These are phyloP conservation scores for Actinomortierella wolfii DNA, from an alignment of 371 early-diverging fungal species.

Conservation along the genomic window DNA sequence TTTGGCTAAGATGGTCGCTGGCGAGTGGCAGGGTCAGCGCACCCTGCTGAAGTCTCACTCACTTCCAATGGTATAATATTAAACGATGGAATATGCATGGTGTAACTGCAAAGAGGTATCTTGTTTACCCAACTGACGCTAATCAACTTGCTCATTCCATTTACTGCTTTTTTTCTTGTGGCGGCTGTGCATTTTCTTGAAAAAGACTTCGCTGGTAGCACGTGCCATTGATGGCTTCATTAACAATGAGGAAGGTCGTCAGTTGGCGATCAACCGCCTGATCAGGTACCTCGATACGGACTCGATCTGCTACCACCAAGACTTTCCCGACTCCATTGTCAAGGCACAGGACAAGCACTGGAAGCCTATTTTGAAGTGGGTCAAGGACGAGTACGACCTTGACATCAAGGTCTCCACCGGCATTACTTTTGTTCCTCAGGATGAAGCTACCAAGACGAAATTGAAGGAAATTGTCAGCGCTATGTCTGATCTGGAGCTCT, in stretches of 20 bases:
- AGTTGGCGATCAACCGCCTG: conserved; percentile 75
- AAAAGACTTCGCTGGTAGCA: conserved; percentile 84
- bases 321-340: conserved; percentile 76
- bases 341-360: conserved; percentile 82
- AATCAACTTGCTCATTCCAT: no score
- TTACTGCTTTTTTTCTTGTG: background rate
- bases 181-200: background rate
- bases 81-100: no score
- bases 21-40: conserved; percentile 93
- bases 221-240: conserved; percentile 81
- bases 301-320: conserved; percentile 85
- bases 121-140: no score
- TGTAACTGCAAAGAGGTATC: no score
- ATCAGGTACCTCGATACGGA: conserved; percentile 88
- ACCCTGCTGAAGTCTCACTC: conserved; percentile 80
- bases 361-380: conserved; percentile 86
- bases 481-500: conserved; percentile 50
- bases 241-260: conserved; percentile 51
- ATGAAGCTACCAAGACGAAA: conserved; percentile 58
- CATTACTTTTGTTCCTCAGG: conserved; percentile 73
- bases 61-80: conserved; percentile 75
- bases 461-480: conserved; percentile 58
- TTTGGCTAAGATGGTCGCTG: conserved; percentile 85
- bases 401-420: conserved; percentile 75
- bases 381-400: conserved; percentile 63